Evolutionary conservation across 305 asterid genomes (phyloP), one percentile per base, ranked within the genome.

Genomic region (Solanum hybrid): DNA sequence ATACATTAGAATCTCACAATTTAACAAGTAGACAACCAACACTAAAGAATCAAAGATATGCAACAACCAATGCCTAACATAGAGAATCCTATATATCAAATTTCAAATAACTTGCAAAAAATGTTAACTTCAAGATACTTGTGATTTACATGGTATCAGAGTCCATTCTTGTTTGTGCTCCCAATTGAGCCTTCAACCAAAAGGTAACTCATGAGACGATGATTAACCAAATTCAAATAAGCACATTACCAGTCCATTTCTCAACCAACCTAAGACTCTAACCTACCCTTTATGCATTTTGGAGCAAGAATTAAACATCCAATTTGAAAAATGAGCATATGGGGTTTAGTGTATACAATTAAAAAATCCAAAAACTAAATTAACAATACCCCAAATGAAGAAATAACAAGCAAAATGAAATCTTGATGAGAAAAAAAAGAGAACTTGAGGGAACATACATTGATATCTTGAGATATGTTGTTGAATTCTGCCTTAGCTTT

Each of bases 401-500:
- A 24, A 31, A 85, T 11, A 77, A 32, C 24, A 84, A 88, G 60
- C 89, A 66, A 85, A 73, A 19, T 11, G 40, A 45, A 85, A 27
- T 14, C 85, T 36, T 56, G 38, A 17, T 45, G 5, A 42, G 6
- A 3, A 19, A 60, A 56, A 69, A 15, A 79, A 45, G 2, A 3
- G 32, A 89, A 89, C 24, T 27, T 40, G 40, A 31, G 73, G 45
- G 19, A 24, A 87, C 92, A 89, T 92, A 94, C 98, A 92, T 88
- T 92, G 89, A 94, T 91, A 85, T 95, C 98, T 89, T 93, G 93
- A 56, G 95, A 87, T 89, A 95, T 93, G 91, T 95, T 95, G 75
- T 86, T 91, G 86, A 95, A 88, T 91, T 95, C 97, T 91, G 94
- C 94, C 92, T 93, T 95, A 51, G 97, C 97, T 92, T 95, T 95